A percentile compares a stretch with the other conserved stretches of the same genome.
These are phyloP conservation scores for Vitis riparia DNA, from an alignment of 164 flowering plant genomes.

Conservation along the genomic window DNA sequence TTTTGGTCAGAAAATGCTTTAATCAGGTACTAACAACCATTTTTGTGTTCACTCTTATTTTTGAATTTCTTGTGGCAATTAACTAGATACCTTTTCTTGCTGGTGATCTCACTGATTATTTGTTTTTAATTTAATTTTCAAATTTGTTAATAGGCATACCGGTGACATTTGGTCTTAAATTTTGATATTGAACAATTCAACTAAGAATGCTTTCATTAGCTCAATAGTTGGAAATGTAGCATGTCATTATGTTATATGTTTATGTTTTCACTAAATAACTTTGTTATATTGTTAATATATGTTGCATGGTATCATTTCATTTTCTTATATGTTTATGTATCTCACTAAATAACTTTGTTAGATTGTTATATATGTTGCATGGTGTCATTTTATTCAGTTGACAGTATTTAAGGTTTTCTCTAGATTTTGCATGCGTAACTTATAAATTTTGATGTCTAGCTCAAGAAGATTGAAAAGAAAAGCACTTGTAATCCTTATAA, in stretches of 20 bases:
- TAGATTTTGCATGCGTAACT: neutral
- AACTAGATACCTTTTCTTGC: neutral
- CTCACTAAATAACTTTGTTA: too few species aligned
- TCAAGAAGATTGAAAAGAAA: neutral
- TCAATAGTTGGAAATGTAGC: neutral
- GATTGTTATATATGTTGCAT: too few species aligned
- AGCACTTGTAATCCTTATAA: neutral
- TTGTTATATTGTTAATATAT: neutral
- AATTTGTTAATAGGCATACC: neutral
- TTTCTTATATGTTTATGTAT: neutral
- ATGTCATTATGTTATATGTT: neutral
- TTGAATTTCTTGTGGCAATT: neutral
- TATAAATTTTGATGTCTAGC: neutral
- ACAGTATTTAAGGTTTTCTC: neutral
- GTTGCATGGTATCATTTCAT: neutral
- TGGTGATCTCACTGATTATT: neutral
- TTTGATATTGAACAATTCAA: too few species aligned
- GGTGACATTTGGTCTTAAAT: too few species aligned
- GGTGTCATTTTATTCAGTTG: too few species aligned
- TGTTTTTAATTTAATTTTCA: neutral
- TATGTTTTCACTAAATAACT: neutral
- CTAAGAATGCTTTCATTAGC: neutral
- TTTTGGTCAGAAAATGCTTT: conserved; percentile 5
- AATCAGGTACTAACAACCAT: neutral
- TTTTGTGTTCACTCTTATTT: neutral